Evolutionary conservation across 139 green algal genomes (phyloP), one percentile per base, ranked within the genome.

Genomic region (Mesotaenium endlicherianum): DNA sequence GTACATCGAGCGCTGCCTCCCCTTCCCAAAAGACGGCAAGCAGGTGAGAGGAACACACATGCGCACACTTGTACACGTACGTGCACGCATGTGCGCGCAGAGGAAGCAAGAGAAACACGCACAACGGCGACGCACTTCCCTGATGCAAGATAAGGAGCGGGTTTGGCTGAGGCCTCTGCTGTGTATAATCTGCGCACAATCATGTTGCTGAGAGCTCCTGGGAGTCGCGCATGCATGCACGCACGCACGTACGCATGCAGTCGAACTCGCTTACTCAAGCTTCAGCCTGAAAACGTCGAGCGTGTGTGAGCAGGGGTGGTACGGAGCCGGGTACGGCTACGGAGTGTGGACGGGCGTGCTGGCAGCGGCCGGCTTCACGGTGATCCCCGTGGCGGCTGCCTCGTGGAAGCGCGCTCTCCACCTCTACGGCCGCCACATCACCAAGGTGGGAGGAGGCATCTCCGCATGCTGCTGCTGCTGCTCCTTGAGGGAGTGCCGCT

Each of bases 291-390:
- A 41, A 36, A 83, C 39, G 77, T 70, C 11, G 16, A 75, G 36
- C 53, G 44, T 8, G 70, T 81, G 39, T 75, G 40, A 64, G 79
- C 80, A 89, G 79, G 80, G 82, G 8, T 89, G 82, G 82, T 88
- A 83, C 17, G 36, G 80, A 17, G 40, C 82, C 17, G 82, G 82
- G 16, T 88, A 71, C 42, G 78, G 82, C 31, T 88, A 89, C 34
- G 82, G 82, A n/a, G 30, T 87, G 45, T 88, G 82, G 82, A 81
- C 89, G 43, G 82, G 82, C 58, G 59, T 71, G 49, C 58, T 88
- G 44, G 31, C 55, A 20, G 50, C 78, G 30, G n/a, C 50, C 17
- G 81, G 81, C 16, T 64, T 86, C 5, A 4, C 68, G 38, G 49
- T 87, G n/a, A 3, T 88, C 2, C 55, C 82, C 30, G 81, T 88